Evolutionary conservation across 805 yeast genomes (phyloP), one percentile per base, ranked within the genome.

Genomic region (Candida mattraensis): DNA sequence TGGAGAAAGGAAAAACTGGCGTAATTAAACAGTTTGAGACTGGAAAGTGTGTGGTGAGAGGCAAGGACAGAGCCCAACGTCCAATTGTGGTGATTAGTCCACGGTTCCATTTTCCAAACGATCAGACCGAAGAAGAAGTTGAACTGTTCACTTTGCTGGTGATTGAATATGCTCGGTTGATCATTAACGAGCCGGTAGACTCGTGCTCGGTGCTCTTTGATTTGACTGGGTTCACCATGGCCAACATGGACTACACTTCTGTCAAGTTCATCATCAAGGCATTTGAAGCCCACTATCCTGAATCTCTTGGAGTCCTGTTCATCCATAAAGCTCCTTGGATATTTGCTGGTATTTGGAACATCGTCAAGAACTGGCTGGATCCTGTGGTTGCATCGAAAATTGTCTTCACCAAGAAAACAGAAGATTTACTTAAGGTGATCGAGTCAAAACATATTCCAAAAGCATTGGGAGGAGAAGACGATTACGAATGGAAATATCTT

Each of bases 291-390:
- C 96, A 91, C 58, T 93, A 91, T 60, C 99, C 99, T 1, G 99
- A 93, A 63, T 82, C 87, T 25, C 72, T 93, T 42, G 96, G 96
- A 12, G 76, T 76, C 37, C 66, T 93, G 35, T 74, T 87, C 48
- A 83, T 93, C 42, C 95, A 87, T 66, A 84, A 85, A 51, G 97
- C 99, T 0, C 99, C 99, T 18, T 88, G 97, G 98, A 78, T 93
- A 36, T 93, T 93, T 66, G 78, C 85, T 33, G 91, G 96, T 16
- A 86, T 91, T 41, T 93, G 99, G 98, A 83, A 81, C 49, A 77
- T 91, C 49, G 79, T 93, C 51, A 87, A 87, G 61, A 80, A 82
- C 51, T 91, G 97, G 98, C 69, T 91, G 39, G 98, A 93, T 58
- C 98, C 98, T 3, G 96, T 87, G 16, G 97, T 91, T 37, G 95